Evolutionary conservation across 805 yeast genomes (phyloP), one percentile per base, ranked within the genome.

Genomic region (Candida piceae): DNA sequence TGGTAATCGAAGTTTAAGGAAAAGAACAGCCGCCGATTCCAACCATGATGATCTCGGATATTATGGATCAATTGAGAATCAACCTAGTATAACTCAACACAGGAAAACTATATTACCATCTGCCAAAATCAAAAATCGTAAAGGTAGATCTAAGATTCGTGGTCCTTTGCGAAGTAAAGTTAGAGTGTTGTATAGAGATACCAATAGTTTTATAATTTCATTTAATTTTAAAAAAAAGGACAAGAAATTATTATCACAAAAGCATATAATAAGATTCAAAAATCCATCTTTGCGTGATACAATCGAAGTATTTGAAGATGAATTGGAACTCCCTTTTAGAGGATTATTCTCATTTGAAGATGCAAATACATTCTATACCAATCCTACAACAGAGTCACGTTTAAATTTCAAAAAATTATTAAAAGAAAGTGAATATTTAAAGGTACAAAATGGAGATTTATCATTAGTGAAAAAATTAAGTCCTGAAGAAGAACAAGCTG

Each of bases 321-420:
- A 66, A n/a, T 57, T 64, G 32, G 82, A 80, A 37, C 50, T 78
- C 20, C 93, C 94, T 0, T 84, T 73, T 46, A 63, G 81, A 34
- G 93, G 93, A 0, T 70, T 83, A 0, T 59, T 84, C 15, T 58
- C 69, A 15, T 74, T 73, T 46, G 70, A 73, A 16, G 78, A 81
- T 30, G 77, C 80, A 24, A 71, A 69, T 20, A 82, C 86, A 1
- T 64, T 64, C 34, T 62, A 67, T 42, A 82, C 93, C 0, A 70
- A 71, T 28, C 95, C 95, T 0, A 70, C 70, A 1, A 48, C 51
- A 4, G 50, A 60, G 7, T 43, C 40, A 8, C 36, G 44, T 13
- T 19, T 27, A 2, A 12, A 44, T 3, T 84, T 84, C 50, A 64
- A 70, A 13, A 55, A 52, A 26, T 51, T 72, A 12, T 41, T 63